Base-by-base conservation (phyloP, 495 filamentous ascomycete species). In the Hamigera avellanea region DNA sequence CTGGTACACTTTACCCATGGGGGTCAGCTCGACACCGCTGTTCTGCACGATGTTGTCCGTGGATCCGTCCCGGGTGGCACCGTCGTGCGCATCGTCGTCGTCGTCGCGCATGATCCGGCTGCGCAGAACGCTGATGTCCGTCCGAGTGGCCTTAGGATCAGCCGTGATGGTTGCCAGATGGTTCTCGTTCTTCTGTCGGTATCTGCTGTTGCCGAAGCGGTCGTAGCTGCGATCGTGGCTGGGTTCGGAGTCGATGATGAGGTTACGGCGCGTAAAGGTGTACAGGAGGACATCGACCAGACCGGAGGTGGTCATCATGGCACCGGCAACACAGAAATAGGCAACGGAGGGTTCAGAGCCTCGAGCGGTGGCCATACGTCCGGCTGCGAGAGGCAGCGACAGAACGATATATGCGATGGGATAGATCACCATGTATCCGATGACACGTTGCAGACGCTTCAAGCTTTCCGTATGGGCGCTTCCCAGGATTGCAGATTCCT, bases 221-320 rank as follows among this genome's bases (percentile, higher is more conserved):
- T 57, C 52, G 38, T 64, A 63, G 30, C 58, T 62, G 26, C 43
- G 52, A 33, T 61, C 52, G 12, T 52, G 18, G 36, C 60, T 64
- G 18, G 59, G 54, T 37, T 68, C 62, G 12, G 62, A 62, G 29
- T 66, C 54, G 38, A 63, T 49, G 43, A 71, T 59, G 17, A 66
- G 45, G 39, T 57, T 60, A 32, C 56, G 53, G 8, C 81, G 68
- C n/a, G 81, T 87, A 6, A 78, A 61, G 3, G 80, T 72, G 56
- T 85, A 89, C 2, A 87, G 59, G 10, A 81, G 45, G 9, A 80
- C 79, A 48, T 87, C 83, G 26, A 86, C 62, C 61, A 80, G 76
- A 19, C 83, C 83, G 46, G 80, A 83, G 39, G 69, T 78, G 8
- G 79, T 76, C 33, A 85, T 82, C 39, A 86, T 62, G 0, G 75